Evolutionary conservation across 768 basidiomycete genomes (phyloP), one percentile per base, ranked within the genome.

Genomic region (Lactarius vividus): DNA sequence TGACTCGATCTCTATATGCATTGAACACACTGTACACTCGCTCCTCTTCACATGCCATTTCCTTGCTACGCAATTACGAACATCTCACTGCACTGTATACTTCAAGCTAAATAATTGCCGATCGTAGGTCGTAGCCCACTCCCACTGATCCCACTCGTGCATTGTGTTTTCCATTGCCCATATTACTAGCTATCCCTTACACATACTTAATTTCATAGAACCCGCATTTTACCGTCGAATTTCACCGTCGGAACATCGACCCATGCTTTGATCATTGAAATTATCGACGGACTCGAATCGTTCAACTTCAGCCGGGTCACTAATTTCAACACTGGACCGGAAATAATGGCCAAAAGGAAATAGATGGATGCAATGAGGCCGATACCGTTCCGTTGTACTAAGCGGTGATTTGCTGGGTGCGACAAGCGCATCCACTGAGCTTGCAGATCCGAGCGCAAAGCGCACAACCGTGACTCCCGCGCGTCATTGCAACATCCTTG

Each of bases 81-180:
- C 31, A 7, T 26, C 61, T 35, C 61, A 55, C 31, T 66, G 65
- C 54, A 66, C 31, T 66, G 65, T 66, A 66, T 49, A 66, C 37
- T 31, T 31, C 46, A 46, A 62, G 9, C 56, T 66, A 66, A 62
- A 52, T 52, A 52, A 52, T 66, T 53, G 39, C 49, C 31, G 31
- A 31, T 52, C 15, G 37, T 31, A 37, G 59, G 37, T 37, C 60
- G 44, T 61, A 57, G 55, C 46, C 23, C 18, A 57, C 31, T 39
- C 23, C 39, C 60, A 61, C 42, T 49, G 56, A 58, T 57, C 56
- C 57, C 56, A 57, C 29, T 6, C 13, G 7, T 11, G 29, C 65
- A 62, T 33, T 39, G 44, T 63, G 56, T 40, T 59, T 28, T 66
- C 37, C 49, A 58, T 53, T 62, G 44, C 54, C 31, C 61, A 66